These are phyloP conservation scores for Symbiodinium pilosum DNA, from an alignment of 73 alveolate genomes.

Conservation along the genomic window DNA sequence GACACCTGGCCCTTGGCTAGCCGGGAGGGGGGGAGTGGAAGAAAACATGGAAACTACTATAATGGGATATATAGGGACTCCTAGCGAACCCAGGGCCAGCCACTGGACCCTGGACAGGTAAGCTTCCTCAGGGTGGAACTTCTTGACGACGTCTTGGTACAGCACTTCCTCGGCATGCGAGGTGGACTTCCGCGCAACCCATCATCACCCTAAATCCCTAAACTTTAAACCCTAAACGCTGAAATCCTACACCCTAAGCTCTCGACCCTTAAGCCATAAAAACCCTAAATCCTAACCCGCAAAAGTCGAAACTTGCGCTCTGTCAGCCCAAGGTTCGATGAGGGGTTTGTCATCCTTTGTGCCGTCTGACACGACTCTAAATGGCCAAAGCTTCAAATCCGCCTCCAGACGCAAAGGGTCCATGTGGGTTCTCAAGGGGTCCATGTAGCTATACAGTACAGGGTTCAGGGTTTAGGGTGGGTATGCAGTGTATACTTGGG, in stretches of 20 bases:
- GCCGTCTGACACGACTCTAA: slow-evolving; percentile 97
- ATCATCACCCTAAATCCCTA: not conserved
- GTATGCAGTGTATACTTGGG: too few relatives aligned
- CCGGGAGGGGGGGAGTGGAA: too few relatives aligned
- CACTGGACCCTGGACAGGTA: too few relatives aligned
- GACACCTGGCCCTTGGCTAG: too few relatives aligned
- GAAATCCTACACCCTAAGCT: not conserved
- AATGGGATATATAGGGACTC: too few relatives aligned
- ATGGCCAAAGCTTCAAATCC: slow-evolving; percentile 97
- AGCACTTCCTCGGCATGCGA: slow-evolving; percentile 95
- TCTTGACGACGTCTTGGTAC: slow-evolving; percentile 96
- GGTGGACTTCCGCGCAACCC: not conserved
- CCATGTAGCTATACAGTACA: too few relatives aligned
- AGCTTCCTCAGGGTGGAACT: slow-evolving; percentile 98
- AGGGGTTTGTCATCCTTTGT: slow-evolving; percentile 98
- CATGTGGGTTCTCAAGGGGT: not conserved
- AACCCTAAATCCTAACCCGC: too few relatives aligned
- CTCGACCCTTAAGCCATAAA: not conserved
- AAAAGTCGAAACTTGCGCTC: too few relatives aligned
- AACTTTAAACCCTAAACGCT: not conserved
- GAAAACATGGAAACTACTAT: too few relatives aligned
- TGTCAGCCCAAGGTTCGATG: slow-evolving; percentile 94
- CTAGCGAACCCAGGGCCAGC: too few relatives aligned
- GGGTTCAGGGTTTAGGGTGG: not conserved
- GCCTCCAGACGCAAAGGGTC: slow-evolving; percentile 45